Percentiles rank a stretch among this genome's conserved stretches.
Evolutionary conservation across 2,329 filamentous ascomycete genomes (phyloP).

Genomic region (Alternaria conjuncta): DNA sequence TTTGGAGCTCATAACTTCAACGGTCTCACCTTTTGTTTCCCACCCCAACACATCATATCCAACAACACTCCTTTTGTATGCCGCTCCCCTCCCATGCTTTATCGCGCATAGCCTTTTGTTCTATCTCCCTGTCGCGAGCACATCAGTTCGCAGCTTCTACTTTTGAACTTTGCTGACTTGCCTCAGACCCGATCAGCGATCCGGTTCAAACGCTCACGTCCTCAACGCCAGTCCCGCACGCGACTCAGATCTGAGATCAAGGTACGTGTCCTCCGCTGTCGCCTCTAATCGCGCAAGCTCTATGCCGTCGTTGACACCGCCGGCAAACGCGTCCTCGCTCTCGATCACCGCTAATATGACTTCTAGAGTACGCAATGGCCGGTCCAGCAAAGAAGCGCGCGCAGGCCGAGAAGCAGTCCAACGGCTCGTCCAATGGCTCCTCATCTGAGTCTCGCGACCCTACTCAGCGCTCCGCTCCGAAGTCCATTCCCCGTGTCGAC

Average conservation of each 20-base stretch:
- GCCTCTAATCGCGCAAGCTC: background rate
- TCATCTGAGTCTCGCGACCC: constrained; percentile 32
- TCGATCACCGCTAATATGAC: constrained; percentile 24
- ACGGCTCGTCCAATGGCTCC: constrained; percentile 35
- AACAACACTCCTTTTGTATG: constrained; percentile 5
- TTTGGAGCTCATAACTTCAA: constrained; percentile 10
- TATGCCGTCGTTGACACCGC: background rate
- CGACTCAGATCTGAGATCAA: constrained; percentile 15
- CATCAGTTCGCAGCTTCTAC: constrained; percentile 9
- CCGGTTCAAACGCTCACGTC: constrained; percentile 11
- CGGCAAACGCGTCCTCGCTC: constrained; percentile 1
- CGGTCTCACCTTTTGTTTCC: constrained; percentile 3
- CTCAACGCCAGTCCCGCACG: constrained; percentile 2
- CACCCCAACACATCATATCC: constrained; percentile 3
- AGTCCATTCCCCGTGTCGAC: constrained; percentile 41
- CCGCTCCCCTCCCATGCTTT: background rate
- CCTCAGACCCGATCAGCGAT: constrained; percentile 15
- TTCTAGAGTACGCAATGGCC: constrained; percentile 42
- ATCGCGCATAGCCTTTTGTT: background rate
- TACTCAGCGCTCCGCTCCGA: constrained; percentile 34
- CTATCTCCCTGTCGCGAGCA: background rate
- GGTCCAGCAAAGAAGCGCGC: constrained; percentile 46
- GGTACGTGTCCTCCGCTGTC: constrained; percentile 13
- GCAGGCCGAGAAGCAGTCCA: constrained; percentile 34
- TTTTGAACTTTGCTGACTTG: constrained; percentile 21